Conservation (phyloP, 495 filamentous ascomycete species). For the Talaromyces proteolyticus region DNA sequence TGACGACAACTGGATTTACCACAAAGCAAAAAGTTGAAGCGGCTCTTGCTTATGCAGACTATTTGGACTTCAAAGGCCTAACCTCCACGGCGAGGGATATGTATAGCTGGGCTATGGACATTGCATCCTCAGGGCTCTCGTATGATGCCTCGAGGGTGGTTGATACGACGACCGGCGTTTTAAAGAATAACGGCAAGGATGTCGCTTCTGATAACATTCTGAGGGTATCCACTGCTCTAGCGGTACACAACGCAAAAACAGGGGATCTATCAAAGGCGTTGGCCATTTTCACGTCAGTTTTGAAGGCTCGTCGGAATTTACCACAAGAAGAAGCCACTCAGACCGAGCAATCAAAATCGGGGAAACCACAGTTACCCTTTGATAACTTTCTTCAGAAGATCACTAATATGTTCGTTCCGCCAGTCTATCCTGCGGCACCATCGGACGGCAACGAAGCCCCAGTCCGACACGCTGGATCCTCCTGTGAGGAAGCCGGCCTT, state of each 20-base stretch:
- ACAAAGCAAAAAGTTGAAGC: conserved; percentile 70
- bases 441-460: conserved; percentile 61
- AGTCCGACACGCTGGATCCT: conserved; percentile 48
- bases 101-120: conserved; percentile 67
- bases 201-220: conserved; percentile 66
- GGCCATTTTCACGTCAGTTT: conserved; percentile 79
- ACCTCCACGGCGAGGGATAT: conserved; percentile 55
- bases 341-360: neutral
- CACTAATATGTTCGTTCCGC: conserved; percentile 38
- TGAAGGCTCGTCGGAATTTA: conserved; percentile 60
- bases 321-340: conserved; percentile 8
- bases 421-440: conserved; percentile 58
- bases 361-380: neutral
- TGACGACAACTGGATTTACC: conserved; percentile 71
- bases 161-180: conserved; percentile 53
- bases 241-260: conserved; percentile 65
- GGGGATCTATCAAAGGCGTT: conserved; percentile 60
- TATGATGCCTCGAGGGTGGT: conserved; percentile 42
- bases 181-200: conserved; percentile 45
- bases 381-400: conserved; percentile 12
- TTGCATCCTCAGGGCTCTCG: conserved; percentile 49
- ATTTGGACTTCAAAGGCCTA: conserved; percentile 70
- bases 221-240: conserved; percentile 66
- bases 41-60: conserved; percentile 73
- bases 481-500: conserved; percentile 78